Evolutionary conservation across 2,329 filamentous ascomycete species (phyloP).

Genomic region (Fusarium metavorans): DNA sequence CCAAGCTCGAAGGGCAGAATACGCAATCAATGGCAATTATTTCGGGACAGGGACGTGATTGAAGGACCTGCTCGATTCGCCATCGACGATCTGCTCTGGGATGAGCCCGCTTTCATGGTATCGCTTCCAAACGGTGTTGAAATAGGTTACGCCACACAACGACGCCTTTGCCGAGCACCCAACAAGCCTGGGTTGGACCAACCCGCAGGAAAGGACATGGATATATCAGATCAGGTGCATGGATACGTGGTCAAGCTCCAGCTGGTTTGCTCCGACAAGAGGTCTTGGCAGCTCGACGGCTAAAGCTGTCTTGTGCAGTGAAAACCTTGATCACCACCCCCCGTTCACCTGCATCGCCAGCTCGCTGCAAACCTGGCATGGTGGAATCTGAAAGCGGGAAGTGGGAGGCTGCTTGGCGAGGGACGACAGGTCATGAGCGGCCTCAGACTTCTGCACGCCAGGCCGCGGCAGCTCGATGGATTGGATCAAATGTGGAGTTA

Average conservation of each 20-base stretch:
- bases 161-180: conserved; percentile 32
- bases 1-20: background rate
- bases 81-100: conserved; percentile 33
- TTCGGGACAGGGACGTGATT: conserved; percentile 22
- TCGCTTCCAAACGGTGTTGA: conserved; percentile 22
- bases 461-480: conserved; percentile 14
- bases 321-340: conserved; percentile 24
- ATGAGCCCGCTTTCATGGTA: conserved; percentile 20
- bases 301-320: background rate
- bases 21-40: conserved; percentile 10
- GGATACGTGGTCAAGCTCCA: conserved; percentile 23
- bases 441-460: conserved; percentile 11
- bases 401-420: conserved; percentile 30
- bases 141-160: conserved; percentile 30
- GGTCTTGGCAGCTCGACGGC: conserved; percentile 9
- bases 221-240: conserved; percentile 25
- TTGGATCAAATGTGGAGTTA: conserved; percentile 14
- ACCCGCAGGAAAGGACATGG: conserved; percentile 1
- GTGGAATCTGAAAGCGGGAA: conserved; percentile 27
- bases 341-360: conserved; percentile 20
- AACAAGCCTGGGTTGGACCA: conserved; percentile 14
- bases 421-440: conserved; percentile 14
- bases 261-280: background rate
- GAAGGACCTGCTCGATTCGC: conserved; percentile 21
- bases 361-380: conserved; percentile 7